Base-by-base conservation (phyloP, 345 rosid species). In the Gossypium arboreum region DNA sequence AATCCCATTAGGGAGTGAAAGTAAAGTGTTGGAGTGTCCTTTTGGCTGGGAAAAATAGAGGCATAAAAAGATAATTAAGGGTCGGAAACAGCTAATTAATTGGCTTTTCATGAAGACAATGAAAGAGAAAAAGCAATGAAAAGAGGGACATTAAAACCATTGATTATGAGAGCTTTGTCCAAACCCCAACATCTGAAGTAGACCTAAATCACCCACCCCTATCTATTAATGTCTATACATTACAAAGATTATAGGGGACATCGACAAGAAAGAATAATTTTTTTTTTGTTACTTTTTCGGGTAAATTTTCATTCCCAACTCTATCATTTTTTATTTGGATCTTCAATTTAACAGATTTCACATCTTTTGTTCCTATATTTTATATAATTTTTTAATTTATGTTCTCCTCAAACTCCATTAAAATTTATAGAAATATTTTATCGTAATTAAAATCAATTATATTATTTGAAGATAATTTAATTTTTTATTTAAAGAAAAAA, bases 131-230 rank as follows among this genome's bases (percentile, higher is more conserved):
- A 71, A 62, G 16, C 24, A 58, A 63, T 39, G 68, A 7, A 13
- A 52, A 47, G 56, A 65, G 73, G 78, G 82, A 85, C 88, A 79
- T 64, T 81, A 79, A 75, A 77, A 73, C 45, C 74, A 51, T 54
- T 81, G 86, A 83, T 76, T 80, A 9, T 58, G 78, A 76, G 74
- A 57, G 70, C 9, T 3, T 48, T 80, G 73, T 78, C 56, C 43
- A 52, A 71, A 81, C 55, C 68, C 65, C 58, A 73, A 79, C 85
- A 76, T 76, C 79, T 44, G 62, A 79, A 52, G 56, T 78, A 76
- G 81, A 80, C 84, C 72, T 52, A 57, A 74, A 78, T 43, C 82
- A 58, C 76, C 24, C 58, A 0, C 55, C 50, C 62, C 69, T 63
- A 2, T 63, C 10, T 17, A 62, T 17, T 17, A 50, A 51, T 82